phyloP scores from a whole-genome alignment of 768 basidiomycete species.

The Kwoniella mangroviensis region DNA sequence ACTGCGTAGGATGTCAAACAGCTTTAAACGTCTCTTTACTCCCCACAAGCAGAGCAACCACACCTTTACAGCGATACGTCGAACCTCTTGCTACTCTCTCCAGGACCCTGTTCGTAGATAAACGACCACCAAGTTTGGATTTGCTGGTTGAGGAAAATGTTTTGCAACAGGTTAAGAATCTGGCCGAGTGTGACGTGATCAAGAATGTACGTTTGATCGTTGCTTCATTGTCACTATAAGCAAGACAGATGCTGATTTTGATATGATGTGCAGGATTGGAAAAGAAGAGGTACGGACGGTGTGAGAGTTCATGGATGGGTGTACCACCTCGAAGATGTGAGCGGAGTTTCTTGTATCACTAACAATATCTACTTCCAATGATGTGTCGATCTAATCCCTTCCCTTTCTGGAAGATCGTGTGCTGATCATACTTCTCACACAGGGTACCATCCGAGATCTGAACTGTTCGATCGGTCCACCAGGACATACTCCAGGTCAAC shows the following conservation, averaged over 20 bases:
- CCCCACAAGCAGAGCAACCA: conserved; percentile 33
- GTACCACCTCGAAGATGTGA: conserved; percentile 52
- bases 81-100: conserved; percentile 40
- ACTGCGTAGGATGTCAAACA: conserved; percentile 48
- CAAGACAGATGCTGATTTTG: not conserved
- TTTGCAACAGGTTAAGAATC: conserved; percentile 48
- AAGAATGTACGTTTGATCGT: conserved; percentile 31
- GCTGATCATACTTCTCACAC: not conserved
- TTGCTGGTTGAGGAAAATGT: conserved; percentile 45
- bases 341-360: conserved; percentile 9
- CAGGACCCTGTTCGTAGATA: conserved; percentile 28
- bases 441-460: conserved; percentile 52
- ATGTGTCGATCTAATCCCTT: not conserved
- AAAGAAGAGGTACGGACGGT: conserved; percentile 42
- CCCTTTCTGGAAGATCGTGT: not conserved
- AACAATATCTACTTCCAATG: not conserved
- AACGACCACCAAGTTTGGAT: conserved; percentile 45
- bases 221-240: not conserved
- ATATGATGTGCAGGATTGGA: conserved; percentile 42
- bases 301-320: conserved; percentile 52
- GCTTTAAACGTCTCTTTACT: conserved; percentile 45
- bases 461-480: conserved; percentile 49
- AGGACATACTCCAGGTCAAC: conserved; percentile 36
- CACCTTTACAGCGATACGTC: conserved; percentile 44
- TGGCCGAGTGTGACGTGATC: conserved; percentile 40